phyloP scores from a whole-genome alignment of 2,329 filamentous ascomycete species.

The Talaromyces amestolkiae region DNA sequence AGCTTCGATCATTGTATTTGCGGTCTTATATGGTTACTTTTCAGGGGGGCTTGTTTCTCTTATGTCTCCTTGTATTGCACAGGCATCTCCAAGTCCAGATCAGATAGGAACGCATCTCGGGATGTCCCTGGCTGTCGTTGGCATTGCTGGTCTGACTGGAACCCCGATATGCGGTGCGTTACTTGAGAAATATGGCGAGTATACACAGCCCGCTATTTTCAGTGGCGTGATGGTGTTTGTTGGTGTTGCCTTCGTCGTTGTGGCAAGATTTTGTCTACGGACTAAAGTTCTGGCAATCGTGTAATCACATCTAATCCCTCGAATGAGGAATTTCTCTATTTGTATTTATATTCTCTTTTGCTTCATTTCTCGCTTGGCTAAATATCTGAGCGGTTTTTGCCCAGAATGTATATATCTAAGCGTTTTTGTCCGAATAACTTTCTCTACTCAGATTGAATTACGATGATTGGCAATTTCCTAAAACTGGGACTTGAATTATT shows the following conservation, averaged over 20 bases:
- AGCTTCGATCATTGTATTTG: constrained; percentile 41
- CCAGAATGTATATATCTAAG: not conserved
- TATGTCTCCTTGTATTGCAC: constrained; percentile 34
- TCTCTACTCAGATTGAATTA: not conserved
- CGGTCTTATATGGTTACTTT: constrained; percentile 51
- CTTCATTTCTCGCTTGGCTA: not conserved
- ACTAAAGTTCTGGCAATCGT: constrained; percentile 5
- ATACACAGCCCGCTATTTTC: constrained; percentile 37
- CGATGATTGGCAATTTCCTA: not conserved
- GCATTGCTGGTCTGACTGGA: constrained; percentile 54
- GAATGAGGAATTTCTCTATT: not conserved
- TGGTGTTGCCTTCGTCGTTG: constrained; percentile 30
- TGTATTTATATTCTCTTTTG: not conserved
- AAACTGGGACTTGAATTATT: not conserved
- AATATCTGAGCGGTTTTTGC: not conserved
- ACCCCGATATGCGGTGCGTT: constrained; percentile 59
- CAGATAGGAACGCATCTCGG: constrained; percentile 58
- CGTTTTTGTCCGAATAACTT: not conserved
- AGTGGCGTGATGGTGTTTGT: constrained; percentile 27
- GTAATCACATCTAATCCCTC: not conserved
- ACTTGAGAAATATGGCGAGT: constrained; percentile 43
- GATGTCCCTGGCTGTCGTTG: constrained; percentile 53
- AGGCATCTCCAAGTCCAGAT: constrained; percentile 45
- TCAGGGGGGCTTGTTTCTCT: constrained; percentile 52
- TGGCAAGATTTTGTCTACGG: constrained; percentile 30